These are phyloP conservation scores for Alternaria angustiovoidea DNA, from an alignment of 2,329 filamentous ascomycete genomes.

Conservation along the genomic window DNA sequence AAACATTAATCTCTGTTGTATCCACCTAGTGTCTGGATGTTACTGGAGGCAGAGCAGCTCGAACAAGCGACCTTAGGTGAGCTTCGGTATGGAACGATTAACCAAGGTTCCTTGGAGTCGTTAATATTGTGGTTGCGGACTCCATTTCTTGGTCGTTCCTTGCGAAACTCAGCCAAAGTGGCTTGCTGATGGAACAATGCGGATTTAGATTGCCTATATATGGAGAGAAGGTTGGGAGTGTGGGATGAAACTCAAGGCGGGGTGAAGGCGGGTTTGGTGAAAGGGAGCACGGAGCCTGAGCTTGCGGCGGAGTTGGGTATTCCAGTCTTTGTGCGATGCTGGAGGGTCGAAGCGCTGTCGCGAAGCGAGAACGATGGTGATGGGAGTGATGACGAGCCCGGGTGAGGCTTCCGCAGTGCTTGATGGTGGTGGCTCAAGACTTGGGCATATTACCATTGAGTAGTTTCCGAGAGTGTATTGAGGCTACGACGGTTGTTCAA, in stretches of 20 bases:
- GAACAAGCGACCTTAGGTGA: conserved; percentile 1
- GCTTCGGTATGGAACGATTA: conserved; percentile 6
- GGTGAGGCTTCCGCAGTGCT: not conserved
- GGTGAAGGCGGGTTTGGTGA: not conserved
- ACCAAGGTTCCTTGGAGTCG: not conserved
- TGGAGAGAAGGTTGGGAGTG: not conserved
- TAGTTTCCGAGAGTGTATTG: not conserved
- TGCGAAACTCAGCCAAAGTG: not conserved
- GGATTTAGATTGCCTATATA: not conserved
- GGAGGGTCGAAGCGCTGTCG: not conserved
- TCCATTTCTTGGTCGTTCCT: conserved; percentile 4
- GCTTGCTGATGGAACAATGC: not conserved
- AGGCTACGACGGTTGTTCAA: not conserved
- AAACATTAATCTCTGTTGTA: not conserved
- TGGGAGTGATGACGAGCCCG: not conserved
- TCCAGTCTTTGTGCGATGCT: not conserved
- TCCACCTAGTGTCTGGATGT: conserved; percentile 1
- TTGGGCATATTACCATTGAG: not conserved
- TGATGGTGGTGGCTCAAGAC: not conserved
- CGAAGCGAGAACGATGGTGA: conserved; percentile 1
- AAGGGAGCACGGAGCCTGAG: not conserved
- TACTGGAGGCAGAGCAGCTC: not conserved
- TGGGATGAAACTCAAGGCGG: not conserved
- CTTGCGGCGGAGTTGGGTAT: not conserved
- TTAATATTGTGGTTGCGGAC: conserved; percentile 6